Evolutionary conservation across 2,329 filamentous ascomycete species (phyloP).

Genomic region (Penicillium olsonii): DNA sequence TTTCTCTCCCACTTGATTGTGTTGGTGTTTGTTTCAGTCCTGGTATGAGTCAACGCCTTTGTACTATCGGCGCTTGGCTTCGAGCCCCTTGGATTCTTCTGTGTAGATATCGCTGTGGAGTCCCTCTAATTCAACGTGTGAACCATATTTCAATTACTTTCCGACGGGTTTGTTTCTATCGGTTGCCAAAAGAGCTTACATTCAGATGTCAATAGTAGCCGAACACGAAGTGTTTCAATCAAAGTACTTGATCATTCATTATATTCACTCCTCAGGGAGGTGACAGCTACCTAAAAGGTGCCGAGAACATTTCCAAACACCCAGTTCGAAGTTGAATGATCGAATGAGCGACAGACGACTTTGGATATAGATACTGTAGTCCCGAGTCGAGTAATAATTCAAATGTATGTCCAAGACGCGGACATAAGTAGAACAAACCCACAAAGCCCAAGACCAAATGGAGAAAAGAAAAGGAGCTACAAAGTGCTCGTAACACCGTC

Average conservation of each 20-base stretch:
- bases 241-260: too few species aligned
- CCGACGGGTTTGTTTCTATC: not conserved
- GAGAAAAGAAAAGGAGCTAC: too few species aligned
- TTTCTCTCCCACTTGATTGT: not conserved
- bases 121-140: slow-evolving; percentile 1
- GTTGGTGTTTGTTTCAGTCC: not conserved
- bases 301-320: not conserved
- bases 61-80: not conserved
- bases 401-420: not conserved
- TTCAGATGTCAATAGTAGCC: too few species aligned
- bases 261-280: too few species aligned
- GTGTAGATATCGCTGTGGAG: slow-evolving; percentile 2
- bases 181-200: not conserved
- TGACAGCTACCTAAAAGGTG: not conserved
- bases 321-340: not conserved
- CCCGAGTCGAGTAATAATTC: not conserved
- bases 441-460: not conserved
- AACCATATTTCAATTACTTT: not conserved
- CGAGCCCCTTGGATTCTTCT: not conserved
- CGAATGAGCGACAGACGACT: not conserved
- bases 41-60: not conserved
- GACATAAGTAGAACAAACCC: not conserved
- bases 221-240: too few species aligned
- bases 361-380: not conserved
- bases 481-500: not conserved